A percentile compares a stretch with the other conserved stretches of the same genome.
Conservation (phyloP, 306 rosid species). For the Pachyrhizus erosus region DNA sequence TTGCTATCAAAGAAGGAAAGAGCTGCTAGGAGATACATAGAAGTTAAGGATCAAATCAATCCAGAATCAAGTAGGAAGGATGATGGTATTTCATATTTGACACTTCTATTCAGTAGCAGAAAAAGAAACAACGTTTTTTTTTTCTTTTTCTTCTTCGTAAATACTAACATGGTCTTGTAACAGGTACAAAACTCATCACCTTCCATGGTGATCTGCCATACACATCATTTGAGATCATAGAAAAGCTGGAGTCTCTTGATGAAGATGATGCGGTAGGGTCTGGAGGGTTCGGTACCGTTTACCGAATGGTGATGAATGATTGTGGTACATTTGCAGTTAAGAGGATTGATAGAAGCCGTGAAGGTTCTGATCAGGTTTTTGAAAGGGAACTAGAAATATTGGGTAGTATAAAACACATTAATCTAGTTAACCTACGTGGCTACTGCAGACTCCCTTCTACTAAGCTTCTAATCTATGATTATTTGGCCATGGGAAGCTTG, state of each 20-base stretch:
- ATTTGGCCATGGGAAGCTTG: slow-evolving; percentile 83
- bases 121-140: background rate
- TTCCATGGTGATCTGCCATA: slow-evolving; percentile 89
- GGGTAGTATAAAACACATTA: slow-evolving; percentile 86
- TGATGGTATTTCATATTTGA: slow-evolving; percentile 34
- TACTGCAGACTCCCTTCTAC: slow-evolving; percentile 92
- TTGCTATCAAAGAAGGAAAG: slow-evolving; percentile 78
- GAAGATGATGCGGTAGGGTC: slow-evolving; percentile 81
- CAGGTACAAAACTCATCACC: slow-evolving; percentile 80
- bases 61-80: slow-evolving; percentile 58
- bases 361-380: slow-evolving; percentile 75
- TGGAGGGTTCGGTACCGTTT: slow-evolving; percentile 84
- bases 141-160: background rate
- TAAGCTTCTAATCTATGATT: slow-evolving; percentile 90
- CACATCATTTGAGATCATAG: slow-evolving; percentile 76
- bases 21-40: slow-evolving; percentile 65
- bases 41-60: slow-evolving; percentile 75
- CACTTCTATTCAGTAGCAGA: background rate
- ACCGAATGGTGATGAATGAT: slow-evolving; percentile 92
- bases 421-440: slow-evolving; percentile 81
- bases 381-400: slow-evolving; percentile 89
- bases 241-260: slow-evolving; percentile 79
- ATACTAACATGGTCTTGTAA: background rate
- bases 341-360: slow-evolving; percentile 70
- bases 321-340: slow-evolving; percentile 82